Evolutionary conservation across 176 grass and related monocot species (phyloP).

Genomic region (Leersia perrieri): DNA sequence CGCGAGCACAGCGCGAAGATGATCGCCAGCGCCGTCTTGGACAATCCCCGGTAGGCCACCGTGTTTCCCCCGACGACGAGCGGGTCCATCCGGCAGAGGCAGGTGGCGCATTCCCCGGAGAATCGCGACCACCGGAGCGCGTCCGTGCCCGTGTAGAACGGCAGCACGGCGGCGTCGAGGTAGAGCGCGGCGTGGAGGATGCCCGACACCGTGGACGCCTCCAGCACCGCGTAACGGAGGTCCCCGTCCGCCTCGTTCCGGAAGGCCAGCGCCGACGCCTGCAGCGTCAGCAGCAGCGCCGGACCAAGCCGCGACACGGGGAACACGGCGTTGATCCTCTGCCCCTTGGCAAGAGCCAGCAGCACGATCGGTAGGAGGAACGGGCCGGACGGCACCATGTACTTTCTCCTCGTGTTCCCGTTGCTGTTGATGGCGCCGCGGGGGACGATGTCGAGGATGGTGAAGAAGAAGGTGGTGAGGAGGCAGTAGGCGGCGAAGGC

Average conservation of each 20-base stretch:
- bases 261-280: conserved; percentile 70
- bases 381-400: conserved; percentile 61
- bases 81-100: conserved; percentile 60
- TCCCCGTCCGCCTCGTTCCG: conserved; percentile 58
- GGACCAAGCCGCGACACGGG: conserved; percentile 55
- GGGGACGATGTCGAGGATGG: conserved; percentile 37
- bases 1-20: conserved; percentile 60
- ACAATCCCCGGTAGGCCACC: conserved; percentile 47
- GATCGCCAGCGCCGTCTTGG: conserved; percentile 57
- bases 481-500: conserved; percentile 49
- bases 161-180: conserved; percentile 57
- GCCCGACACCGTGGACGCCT: conserved; percentile 70
- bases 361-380: conserved; percentile 58
- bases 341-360: conserved; percentile 58
- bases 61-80: conserved; percentile 50
- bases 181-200: conserved; percentile 65
- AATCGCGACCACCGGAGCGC: conserved; percentile 46
- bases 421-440: background rate
- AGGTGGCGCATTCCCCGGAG: conserved; percentile 61
- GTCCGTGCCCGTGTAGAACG: conserved; percentile 68
- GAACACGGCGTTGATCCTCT: conserved; percentile 59
- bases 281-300: conserved; percentile 57
- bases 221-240: conserved; percentile 58
- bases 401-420: conserved; percentile 41
- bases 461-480: conserved; percentile 44